Evolutionary conservation across 805 yeast species (phyloP).

Genomic region (Kodamaea kakaduensis): DNA sequence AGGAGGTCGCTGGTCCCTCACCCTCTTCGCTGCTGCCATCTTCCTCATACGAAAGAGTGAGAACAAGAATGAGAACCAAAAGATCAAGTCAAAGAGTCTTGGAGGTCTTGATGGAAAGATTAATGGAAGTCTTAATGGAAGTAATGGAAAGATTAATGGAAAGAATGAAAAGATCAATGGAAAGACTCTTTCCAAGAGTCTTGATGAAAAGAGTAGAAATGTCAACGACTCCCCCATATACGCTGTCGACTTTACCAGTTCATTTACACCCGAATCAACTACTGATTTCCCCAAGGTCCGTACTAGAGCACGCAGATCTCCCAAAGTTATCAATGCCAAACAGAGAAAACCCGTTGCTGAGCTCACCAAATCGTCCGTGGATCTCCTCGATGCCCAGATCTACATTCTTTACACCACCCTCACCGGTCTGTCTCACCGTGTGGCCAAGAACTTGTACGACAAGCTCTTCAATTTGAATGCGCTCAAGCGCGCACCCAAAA

Average conservation of each 20-base stretch:
- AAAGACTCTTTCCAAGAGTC: too few relatives aligned
- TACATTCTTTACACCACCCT: conserved; percentile 77
- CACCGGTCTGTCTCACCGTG: conserved; percentile 75
- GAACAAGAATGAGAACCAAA: too few relatives aligned
- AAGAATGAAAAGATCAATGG: not conserved
- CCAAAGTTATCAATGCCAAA: conserved; percentile 39
- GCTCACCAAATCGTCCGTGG: conserved; percentile 36
- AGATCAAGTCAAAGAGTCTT: too few relatives aligned
- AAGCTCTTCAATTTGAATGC: conserved; percentile 27
- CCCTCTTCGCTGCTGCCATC: conserved; percentile 12
- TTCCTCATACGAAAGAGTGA: too few relatives aligned
- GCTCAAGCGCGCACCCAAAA: conserved; percentile 40
- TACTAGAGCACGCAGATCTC: conserved; percentile 27
- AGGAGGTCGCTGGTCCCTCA: conserved; percentile 43
- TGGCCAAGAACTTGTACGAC: conserved; percentile 52
- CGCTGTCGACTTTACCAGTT: conserved; percentile 41
- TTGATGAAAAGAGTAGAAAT: too few relatives aligned
- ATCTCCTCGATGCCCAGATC: conserved; percentile 51
- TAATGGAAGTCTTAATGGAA: too few relatives aligned
- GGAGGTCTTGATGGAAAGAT: too few relatives aligned
- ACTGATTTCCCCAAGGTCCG: conserved; percentile 19
- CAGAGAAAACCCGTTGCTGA: conserved; percentile 23
- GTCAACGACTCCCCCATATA: conserved; percentile 35
- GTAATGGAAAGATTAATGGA: too few relatives aligned
- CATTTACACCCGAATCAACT: conserved; percentile 23